Conservation (phyloP, 1,284 basidiomycete species). For the Cryptococcus sp. region DNA sequence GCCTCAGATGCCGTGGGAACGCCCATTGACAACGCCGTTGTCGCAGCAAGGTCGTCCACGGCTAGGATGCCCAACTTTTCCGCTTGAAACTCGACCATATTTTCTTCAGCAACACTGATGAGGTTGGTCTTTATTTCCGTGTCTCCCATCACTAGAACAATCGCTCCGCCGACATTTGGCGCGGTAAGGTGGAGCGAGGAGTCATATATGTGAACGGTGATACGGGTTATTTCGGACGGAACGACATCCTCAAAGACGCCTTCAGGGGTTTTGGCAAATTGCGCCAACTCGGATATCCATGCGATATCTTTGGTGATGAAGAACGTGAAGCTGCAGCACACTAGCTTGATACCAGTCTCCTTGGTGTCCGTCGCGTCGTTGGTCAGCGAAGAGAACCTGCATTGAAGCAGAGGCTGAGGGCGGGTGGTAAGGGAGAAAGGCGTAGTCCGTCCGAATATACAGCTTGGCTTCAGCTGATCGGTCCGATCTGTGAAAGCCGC, state of each 20-base stretch:
- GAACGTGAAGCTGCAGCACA: slow-evolving; percentile 67
- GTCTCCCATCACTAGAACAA: slow-evolving; percentile 68
- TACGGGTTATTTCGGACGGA: slow-evolving; percentile 79
- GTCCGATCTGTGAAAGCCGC: slow-evolving; percentile 55
- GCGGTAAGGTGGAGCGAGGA: slow-evolving; percentile 67
- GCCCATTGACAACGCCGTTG: slow-evolving; percentile 24
- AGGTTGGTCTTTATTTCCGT: slow-evolving; percentile 70
- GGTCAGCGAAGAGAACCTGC: slow-evolving; percentile 67
- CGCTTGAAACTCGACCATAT: slow-evolving; percentile 59
- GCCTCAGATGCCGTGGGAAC: slow-evolving; percentile 46
- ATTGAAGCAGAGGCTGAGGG: slow-evolving; percentile 58
- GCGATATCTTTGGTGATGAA: slow-evolving; percentile 65
- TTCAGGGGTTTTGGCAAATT: slow-evolving; percentile 79
- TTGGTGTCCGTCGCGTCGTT: slow-evolving; percentile 70
- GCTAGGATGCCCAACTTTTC: slow-evolving; percentile 60
- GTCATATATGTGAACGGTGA: slow-evolving; percentile 69
- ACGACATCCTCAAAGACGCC: slow-evolving; percentile 93
- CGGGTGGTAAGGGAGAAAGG: slow-evolving; percentile 37
- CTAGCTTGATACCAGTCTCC: slow-evolving; percentile 72
- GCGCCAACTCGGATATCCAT: slow-evolving; percentile 66
- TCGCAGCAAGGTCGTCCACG: slow-evolving; percentile 63
- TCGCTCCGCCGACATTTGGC: slow-evolving; percentile 63
- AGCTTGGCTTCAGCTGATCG: slow-evolving; percentile 10
- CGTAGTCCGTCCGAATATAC: slow-evolving; percentile 39
- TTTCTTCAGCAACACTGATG: slow-evolving; percentile 65